Evolutionary conservation across 2,329 filamentous ascomycete genomes (phyloP).

Genomic region (Zalaria obscura): DNA sequence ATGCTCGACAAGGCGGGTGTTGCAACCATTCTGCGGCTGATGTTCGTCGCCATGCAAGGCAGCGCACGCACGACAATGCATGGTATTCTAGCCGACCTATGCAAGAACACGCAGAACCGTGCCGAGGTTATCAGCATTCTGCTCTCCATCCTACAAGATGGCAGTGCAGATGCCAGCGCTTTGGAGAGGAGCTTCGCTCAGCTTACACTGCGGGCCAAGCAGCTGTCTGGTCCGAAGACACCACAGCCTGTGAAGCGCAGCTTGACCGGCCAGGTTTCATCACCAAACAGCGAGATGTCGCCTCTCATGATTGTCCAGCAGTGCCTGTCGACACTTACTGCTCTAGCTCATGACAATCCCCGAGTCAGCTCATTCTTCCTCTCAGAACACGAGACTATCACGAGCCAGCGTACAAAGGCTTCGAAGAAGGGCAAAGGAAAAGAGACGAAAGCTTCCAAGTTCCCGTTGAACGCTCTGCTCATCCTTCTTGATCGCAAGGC

Average conservation of each 20-base stretch:
- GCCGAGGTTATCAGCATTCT: slow-evolving; percentile 87
- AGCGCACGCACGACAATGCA: slow-evolving; percentile 75
- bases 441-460: slow-evolving; percentile 72
- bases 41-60: slow-evolving; percentile 91
- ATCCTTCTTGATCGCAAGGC: slow-evolving; percentile 82
- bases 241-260: slow-evolving; percentile 68
- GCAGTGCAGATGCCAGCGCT: slow-evolving; percentile 80
- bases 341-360: slow-evolving; percentile 69
- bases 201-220: slow-evolving; percentile 79
- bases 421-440: slow-evolving; percentile 68
- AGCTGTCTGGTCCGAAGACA: slow-evolving; percentile 51
- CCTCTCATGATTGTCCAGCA: slow-evolving; percentile 93
- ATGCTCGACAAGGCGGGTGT: slow-evolving; percentile 95
- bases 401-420: slow-evolving; percentile 51
- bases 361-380: slow-evolving; percentile 87
- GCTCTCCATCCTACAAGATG: slow-evolving; percentile 87
- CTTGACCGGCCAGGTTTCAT: slow-evolving; percentile 42
- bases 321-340: slow-evolving; percentile 73
- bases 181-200: slow-evolving; percentile 93
- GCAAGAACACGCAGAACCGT: slow-evolving; percentile 90
- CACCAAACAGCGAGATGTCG: slow-evolving; percentile 64
- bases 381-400: slow-evolving; percentile 74
- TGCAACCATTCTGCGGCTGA: slow-evolving; percentile 88
- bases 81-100: slow-evolving; percentile 78
- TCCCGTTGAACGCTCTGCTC: slow-evolving; percentile 81